Evolutionary conservation across 495 filamentous ascomycete genomes (phyloP), one percentile per base, ranked within the genome.

Genomic region (Tuber borchii): DNA sequence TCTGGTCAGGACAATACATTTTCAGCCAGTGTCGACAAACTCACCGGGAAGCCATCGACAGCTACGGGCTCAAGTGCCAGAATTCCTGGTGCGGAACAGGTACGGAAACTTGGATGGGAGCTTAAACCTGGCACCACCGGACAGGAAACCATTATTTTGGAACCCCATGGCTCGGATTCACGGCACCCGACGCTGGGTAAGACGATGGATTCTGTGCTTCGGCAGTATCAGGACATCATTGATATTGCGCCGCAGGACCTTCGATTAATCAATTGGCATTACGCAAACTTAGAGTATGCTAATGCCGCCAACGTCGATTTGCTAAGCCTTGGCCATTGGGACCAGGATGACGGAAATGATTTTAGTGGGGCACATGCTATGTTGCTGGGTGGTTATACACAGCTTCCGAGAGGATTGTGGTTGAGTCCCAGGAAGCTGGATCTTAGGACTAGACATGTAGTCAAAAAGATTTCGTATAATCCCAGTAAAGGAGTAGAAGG

Each of bases 241-340:
- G 90, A 95, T 69, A 85, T 99, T 42, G 93, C 90, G 0, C 89
- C 93, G 0, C 92, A 92, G 81, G 95, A 97, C 79, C 90, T 97
- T 85, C 88, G 95, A 70, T 86, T 98, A 45, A 87, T 97, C 79
- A 99, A 98, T 81, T 99, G 95, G 95, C 96, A 99, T 85, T 90
- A 97, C 83, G 95, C 96, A 75, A 99, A 99, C 81, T 87, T 98
- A 43, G 95, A 99, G 82, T 99, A 99, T 81, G 94, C 95, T 70
- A 98, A 97, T 81, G 96, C 95, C 0, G 90, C 89, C 8, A 97
- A 94, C 82, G 90, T 96, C 73, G 88, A 91, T 74, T 90, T 92
- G 73, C 88, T 98, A 26, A 98, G 95, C 84, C 88, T 99, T 5
- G 90, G 91, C 14, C 91, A 93, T 2, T 97, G 95, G 93, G 95